phyloP scores from a whole-genome alignment of 495 filamentous ascomycete species.

The Podospora pseudoanserina region DNA sequence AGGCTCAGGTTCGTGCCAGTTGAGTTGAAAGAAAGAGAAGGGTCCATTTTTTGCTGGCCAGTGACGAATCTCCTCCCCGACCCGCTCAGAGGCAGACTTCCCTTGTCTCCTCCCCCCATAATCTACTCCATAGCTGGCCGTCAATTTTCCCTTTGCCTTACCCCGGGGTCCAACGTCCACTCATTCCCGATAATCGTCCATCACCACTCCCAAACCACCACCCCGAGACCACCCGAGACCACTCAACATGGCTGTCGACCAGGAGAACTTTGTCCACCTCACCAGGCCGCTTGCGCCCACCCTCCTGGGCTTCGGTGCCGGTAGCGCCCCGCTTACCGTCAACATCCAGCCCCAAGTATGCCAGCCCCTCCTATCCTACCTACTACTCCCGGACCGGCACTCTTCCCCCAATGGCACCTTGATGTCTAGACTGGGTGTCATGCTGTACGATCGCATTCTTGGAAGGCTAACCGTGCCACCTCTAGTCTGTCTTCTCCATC shows the following conservation, averaged over 20 bases:
- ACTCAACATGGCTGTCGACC: constrained; percentile 71
- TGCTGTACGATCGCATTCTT: constrained; percentile 2
- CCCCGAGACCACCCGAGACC: constrained; percentile 20
- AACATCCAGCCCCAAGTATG: constrained; percentile 92
- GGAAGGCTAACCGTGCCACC: not conserved
- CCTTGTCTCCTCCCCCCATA: constrained; percentile 18
- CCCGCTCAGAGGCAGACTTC: constrained; percentile 14
- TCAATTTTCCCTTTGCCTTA: constrained; percentile 23
- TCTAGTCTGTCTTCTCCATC: constrained; percentile 89
- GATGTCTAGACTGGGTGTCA: constrained; percentile 4
- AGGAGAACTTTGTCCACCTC: constrained; percentile 86
- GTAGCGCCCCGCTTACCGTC: constrained; percentile 85
- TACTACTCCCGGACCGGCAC: not conserved
- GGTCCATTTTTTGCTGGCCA: constrained; percentile 10
- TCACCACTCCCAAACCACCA: constrained; percentile 20
- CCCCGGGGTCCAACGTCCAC: not conserved
- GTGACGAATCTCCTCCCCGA: constrained; percentile 24
- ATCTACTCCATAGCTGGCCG: constrained; percentile 15
- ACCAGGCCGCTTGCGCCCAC: constrained; percentile 84
- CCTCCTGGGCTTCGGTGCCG: constrained; percentile 69
- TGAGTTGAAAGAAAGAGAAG: constrained; percentile 17
- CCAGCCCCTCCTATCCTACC: constrained; percentile 13
- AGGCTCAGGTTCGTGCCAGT: too few relatives aligned
- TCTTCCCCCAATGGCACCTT: constrained; percentile 11
- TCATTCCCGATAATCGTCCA: not conserved